Evolutionary conservation across 2,329 filamentous ascomycete species (phyloP).

Genomic region (Fusarium sp.): DNA sequence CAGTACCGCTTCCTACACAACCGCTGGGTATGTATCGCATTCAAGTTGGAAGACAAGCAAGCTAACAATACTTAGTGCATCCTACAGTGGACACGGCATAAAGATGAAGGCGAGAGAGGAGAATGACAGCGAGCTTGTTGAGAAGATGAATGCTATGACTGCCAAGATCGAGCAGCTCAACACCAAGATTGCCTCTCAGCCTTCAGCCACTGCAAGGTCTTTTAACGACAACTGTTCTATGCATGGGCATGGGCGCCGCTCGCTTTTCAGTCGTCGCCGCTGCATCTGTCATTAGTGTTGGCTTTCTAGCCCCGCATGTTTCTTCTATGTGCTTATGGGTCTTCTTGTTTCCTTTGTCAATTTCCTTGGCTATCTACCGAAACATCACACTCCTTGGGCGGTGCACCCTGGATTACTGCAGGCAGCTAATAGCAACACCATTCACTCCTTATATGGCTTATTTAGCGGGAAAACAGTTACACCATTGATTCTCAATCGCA

Average conservation of each 20-base stretch:
- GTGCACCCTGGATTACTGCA: no score
- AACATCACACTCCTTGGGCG: no score
- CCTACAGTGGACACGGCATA: not conserved
- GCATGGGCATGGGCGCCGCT: not conserved
- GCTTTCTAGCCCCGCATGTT: rapidly evolving
- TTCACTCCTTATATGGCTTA: not conserved
- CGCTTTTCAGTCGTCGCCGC: not conserved
- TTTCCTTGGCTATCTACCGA: rapidly evolving
- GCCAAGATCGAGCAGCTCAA: not conserved
- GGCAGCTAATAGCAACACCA: no score
- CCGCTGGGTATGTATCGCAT: not conserved
- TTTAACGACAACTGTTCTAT: not conserved
- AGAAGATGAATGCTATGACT: not conserved
- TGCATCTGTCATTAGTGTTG: not conserved
- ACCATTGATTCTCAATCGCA: rapidly evolving
- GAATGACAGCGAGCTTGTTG: not conserved
- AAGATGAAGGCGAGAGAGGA: not conserved
- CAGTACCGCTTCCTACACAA: not conserved
- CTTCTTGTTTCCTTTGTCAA: rapidly evolving
- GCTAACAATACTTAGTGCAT: not conserved
- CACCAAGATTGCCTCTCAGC: not conserved
- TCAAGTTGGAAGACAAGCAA: rapidly evolving
- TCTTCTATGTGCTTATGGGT: rapidly evolving
- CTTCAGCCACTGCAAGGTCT: rapidly evolving
- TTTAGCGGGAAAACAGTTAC: rapidly evolving